Conservation (phyloP, 73 alveolate species). For the Uronychia setigera region DNA sequence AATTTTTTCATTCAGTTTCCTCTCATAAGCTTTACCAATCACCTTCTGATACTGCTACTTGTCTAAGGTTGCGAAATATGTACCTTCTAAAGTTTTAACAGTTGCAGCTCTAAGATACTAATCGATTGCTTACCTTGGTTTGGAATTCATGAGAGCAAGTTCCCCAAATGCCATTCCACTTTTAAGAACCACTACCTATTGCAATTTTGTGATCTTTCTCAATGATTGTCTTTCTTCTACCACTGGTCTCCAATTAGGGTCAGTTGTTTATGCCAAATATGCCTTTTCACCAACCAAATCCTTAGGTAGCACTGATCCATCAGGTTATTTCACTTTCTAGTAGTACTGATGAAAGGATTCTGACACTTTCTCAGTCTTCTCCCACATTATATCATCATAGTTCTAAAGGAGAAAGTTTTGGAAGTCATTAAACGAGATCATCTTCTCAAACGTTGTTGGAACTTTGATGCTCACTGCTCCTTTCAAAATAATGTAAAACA, state of each 20-base stretch:
- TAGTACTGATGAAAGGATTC: background rate
- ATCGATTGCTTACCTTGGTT: background rate
- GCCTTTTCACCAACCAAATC: too few relatives aligned
- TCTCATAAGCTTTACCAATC: background rate
- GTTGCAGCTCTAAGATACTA: background rate
- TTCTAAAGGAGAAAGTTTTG: background rate
- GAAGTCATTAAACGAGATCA: background rate
- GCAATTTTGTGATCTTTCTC: background rate
- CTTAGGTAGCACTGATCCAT: background rate
- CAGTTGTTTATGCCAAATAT: background rate
- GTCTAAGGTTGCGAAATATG: background rate
- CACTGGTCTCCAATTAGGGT: background rate
- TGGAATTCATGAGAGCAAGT: background rate
- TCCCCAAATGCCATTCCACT: background rate
- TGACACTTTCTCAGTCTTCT: background rate
- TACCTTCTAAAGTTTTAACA: background rate
- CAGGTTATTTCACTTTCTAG: background rate
- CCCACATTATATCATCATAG: background rate
- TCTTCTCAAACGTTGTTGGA: background rate
- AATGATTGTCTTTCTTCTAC: background rate
- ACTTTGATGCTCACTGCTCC: background rate
- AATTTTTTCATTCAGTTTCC: background rate
- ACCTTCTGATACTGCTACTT: background rate
- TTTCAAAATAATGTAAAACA: background rate
- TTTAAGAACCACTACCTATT: background rate